A percentile compares a stretch with the other conserved stretches of the same genome.
These are phyloP conservation scores for Podaxis sp. DNA, from an alignment of 768 basidiomycete species.

Conservation along the genomic window DNA sequence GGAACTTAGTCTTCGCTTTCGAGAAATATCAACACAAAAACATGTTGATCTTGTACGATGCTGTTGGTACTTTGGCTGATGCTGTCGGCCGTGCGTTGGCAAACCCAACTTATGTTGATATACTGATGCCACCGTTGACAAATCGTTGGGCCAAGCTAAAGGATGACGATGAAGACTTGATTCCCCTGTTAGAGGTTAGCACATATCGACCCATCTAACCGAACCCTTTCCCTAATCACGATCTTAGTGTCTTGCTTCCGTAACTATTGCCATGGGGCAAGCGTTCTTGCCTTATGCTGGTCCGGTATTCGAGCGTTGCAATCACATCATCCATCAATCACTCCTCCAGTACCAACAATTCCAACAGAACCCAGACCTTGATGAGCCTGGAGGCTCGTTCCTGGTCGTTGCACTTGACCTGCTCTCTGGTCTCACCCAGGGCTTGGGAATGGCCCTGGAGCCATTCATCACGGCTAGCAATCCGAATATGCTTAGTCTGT, in stretches of 20 bases:
- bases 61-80: slow-evolving; percentile 97
- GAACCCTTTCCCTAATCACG: slow-evolving; percentile 9
- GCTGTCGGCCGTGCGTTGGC: slow-evolving; percentile 89
- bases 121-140: slow-evolving; percentile 94
- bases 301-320: slow-evolving; percentile 92
- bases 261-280: slow-evolving; percentile 92
- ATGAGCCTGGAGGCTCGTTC: slow-evolving; percentile 97
- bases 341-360: slow-evolving; percentile 85
- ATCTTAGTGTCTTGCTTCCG: slow-evolving; percentile 89
- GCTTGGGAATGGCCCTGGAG: slow-evolving; percentile 78
- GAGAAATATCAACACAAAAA: slow-evolving; percentile 99
- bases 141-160: slow-evolving; percentile 86
- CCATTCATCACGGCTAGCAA: slow-evolving; percentile 65
- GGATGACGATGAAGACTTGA: slow-evolving; percentile 90
- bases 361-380: slow-evolving; percentile 85
- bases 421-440: slow-evolving; percentile 93
- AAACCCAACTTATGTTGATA: slow-evolving; percentile 86
- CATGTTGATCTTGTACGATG: slow-evolving; percentile 96
- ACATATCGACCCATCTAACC: background rate
- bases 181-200: slow-evolving; percentile 91
- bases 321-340: slow-evolving; percentile 77
- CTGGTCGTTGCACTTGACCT: slow-evolving; percentile 98
- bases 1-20: slow-evolving; percentile 94
- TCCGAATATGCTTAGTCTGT: slow-evolving; percentile 77
- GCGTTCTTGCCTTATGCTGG: slow-evolving; percentile 87